Base-by-base conservation (phyloP, 371 early-diverging fungal species). In the Batrachochytrium dendrobatidis region DNA sequence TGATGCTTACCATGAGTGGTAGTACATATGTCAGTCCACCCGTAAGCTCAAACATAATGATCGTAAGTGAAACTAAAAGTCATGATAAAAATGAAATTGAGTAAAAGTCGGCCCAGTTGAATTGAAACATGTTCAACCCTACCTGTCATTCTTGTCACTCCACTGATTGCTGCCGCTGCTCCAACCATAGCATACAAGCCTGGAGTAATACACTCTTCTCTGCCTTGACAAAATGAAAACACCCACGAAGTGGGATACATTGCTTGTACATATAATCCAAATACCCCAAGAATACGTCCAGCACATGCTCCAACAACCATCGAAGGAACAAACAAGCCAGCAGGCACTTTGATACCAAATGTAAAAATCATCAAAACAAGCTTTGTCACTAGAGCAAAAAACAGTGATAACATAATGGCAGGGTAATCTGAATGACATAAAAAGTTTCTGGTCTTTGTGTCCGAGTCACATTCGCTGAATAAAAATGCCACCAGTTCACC, bases 161-260 rank as follows among this genome's bases (percentile, higher is more conserved):
- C 95, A 2, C 89, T 87, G 60, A 97, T 72, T 30, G 86, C 80
- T 3, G 95, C 94, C 2, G 93, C 94, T 0, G 95, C 95, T 7
- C 96, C 98, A 2, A 96, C 89, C 73, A 95, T 81, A 0, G 98
- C 94, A 69, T 97, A 97, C 12, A 91, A 85, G 28, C 95, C 98
- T 0, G 94, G 92, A 15, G 87, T 90, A 12, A 97, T 81, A 67
- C 96, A 95, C 6, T 63, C 60, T 12, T 28, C 32, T 22, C 34
- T 51, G n/a, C 24, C 30, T 20, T 45, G 54, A 35, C 71, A 71
- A 22, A 43, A 31, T 25, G 24, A 30, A 34, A 58, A 60, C 12
- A 53, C n/a, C 25, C 28, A 39, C n/a, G 26, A 39, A 20, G 60
- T 56, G 8, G 70, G 64, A 43, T 61, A 60, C 35, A 25, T 15